Percentiles rank a stretch among this genome's conserved stretches.
Evolutionary conservation across 805 yeast genomes (phyloP).

Genomic region (Saccharomyces jurei): DNA sequence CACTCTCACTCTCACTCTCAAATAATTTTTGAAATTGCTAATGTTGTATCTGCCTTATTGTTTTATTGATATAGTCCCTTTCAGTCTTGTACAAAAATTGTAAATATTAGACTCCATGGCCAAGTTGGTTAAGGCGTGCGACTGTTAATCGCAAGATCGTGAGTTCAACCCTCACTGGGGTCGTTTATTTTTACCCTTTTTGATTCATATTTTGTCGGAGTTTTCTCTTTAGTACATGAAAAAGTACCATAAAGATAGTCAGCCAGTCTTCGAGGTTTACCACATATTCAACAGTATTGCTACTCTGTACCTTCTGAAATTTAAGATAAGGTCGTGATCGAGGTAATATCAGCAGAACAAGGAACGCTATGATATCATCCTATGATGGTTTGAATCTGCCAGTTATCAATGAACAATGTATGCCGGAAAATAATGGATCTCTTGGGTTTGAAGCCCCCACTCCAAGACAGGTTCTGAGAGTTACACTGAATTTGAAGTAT

Average conservation of each 20-base stretch:
- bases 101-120: constrained; percentile 40
- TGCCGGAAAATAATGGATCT: not conserved
- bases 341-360: not conserved
- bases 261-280: not conserved
- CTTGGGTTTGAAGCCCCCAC: constrained; percentile 35
- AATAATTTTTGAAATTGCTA: no score
- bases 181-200: constrained; percentile 24
- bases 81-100: no score
- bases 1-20: no score
- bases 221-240: not conserved
- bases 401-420: not conserved
- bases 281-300: not conserved
- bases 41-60: no score
- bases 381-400: not conserved
- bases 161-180: constrained; percentile 55
- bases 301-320: not conserved
- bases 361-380: not conserved
- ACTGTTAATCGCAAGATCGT: constrained; percentile 59
- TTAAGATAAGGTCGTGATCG: not conserved
- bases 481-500: constrained; percentile 64
- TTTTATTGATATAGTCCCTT: no score
- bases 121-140: constrained; percentile 59
- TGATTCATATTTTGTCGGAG: not conserved
- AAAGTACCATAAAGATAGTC: not conserved
- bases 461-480: constrained; percentile 58